A percentile compares a stretch with the other conserved stretches of the same genome.
Conservation (phyloP, 2,329 filamentous ascomycete species). For the Lachnellula willkommii region DNA sequence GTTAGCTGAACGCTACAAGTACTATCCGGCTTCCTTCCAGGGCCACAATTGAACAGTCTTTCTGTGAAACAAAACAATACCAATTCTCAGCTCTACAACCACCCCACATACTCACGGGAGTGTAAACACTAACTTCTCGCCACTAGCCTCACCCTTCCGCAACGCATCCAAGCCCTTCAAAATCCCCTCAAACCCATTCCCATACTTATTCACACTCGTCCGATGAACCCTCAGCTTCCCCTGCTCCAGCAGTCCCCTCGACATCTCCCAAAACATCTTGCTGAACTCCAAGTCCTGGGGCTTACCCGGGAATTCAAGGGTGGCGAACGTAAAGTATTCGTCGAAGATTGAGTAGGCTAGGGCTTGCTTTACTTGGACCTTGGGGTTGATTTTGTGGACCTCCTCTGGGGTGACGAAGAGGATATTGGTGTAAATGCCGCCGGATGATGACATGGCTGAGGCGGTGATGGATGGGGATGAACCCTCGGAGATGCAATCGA, state of each 20-base stretch:
- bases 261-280: slow-evolving; percentile 35
- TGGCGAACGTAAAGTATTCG: slow-evolving; percentile 30
- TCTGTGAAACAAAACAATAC: not conserved
- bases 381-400: slow-evolving; percentile 39
- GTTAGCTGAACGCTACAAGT: no score
- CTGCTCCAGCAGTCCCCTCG: slow-evolving; percentile 31
- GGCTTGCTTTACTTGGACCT: slow-evolving; percentile 25
- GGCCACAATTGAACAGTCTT: not conserved
- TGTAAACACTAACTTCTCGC: slow-evolving; percentile 42
- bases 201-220: slow-evolving; percentile 22
- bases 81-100: not conserved
- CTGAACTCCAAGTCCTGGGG: slow-evolving; percentile 34
- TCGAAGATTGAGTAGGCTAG: slow-evolving; percentile 40
- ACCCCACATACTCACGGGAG: not conserved
- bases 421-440: slow-evolving; percentile 37
- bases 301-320: slow-evolving; percentile 12
- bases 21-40: no score
- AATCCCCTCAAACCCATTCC: slow-evolving; percentile 29
- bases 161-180: slow-evolving; percentile 25
- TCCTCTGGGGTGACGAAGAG: slow-evolving; percentile 35
- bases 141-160: slow-evolving; percentile 34
- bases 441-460: slow-evolving; percentile 34
- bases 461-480: slow-evolving; percentile 49
- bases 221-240: slow-evolving; percentile 36
- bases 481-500: slow-evolving; percentile 45